Base-by-base conservation (phyloP, 805 yeast genomes). In the Saturnispora silvae region DNA sequence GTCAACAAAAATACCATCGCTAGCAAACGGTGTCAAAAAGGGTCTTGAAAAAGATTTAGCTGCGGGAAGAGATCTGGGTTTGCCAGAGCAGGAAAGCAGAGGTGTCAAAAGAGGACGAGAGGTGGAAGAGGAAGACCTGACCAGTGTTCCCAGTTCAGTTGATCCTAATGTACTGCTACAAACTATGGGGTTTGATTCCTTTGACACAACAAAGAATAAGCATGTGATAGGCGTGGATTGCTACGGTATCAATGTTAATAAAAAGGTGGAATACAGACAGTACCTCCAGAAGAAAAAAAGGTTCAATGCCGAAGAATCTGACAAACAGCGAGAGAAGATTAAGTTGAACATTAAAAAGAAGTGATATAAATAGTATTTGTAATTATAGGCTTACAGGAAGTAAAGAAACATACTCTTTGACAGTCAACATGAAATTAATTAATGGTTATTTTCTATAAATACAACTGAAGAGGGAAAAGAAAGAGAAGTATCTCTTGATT, bases 211-310 rank as follows among this genome's bases (percentile, higher is more conserved):
- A 5, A 75, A 75, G 50, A 70, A 73, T 29, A 70, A 72, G 44
- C 70, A 71, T 32, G 80, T 74, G 5, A 53, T 53, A 26, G 76
- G 74, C 2, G 54, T 67, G 3, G 61, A 63, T 37, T 68, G 67
- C 15, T 54, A 50, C 20, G 76, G 74, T 1, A 59, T 61, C 0
- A 57, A 54, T 2, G 58, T 57, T 39, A 57, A 56, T 37, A 48
- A 44, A 7, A 61, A 61, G 37, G 57, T 71, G 0, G 65, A 65
- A 28, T 75, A 70, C 48, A 60, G 81, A 47, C 80, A 74, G 52
- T 75, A 75, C 44, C 72, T 72, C 75, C 74, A 73, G 49, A 56
- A 77, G 39, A 62, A 54, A 11, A 70, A 68, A 44, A 78, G 78
- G 3, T 72, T 70, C 52, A 73, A 72, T 37, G 66, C 73, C 1